A percentile compares a stretch with the other conserved stretches of the same genome.
Conservation (phyloP, 192 early-diverging fungal genomes). For the Spizellomyces sp. region DNA sequence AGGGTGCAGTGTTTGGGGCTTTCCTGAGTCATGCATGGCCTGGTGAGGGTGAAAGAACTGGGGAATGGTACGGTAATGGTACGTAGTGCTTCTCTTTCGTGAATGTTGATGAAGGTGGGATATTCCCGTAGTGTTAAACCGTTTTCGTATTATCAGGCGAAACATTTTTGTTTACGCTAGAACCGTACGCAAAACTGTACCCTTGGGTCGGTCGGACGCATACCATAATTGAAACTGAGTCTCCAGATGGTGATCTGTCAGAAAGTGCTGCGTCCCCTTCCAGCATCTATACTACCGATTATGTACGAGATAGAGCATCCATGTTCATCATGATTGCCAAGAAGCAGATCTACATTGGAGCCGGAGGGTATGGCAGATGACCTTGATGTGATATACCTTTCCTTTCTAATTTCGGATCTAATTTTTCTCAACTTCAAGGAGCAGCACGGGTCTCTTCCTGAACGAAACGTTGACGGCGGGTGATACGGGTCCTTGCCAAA, state of each 20-base stretch:
- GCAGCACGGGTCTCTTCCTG: conserved; percentile 35
- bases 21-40: conserved; percentile 39
- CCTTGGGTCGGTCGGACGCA: conserved; percentile 44
- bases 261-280: neutral
- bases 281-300: conserved; percentile 9
- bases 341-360: conserved; percentile 42
- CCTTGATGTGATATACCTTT: neutral
- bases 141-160: conserved; percentile 27
- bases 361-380: conserved; percentile 39
- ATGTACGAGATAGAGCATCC: conserved; percentile 37
- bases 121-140: neutral
- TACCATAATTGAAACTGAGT: neutral
- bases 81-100: conserved; percentile 7
- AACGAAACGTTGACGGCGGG: conserved; percentile 40
- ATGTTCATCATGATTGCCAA: conserved; percentile 47
- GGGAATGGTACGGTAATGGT: conserved; percentile 49
- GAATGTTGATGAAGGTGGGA: neutral
- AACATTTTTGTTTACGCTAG: conserved; percentile 48
- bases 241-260: conserved; percentile 10
- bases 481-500: conserved; percentile 36
- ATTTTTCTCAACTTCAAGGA: neutral
- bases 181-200: conserved; percentile 47
- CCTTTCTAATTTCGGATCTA: neutral
- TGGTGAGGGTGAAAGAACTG: conserved; percentile 20
- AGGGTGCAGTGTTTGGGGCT: conserved; percentile 46